Percentiles rank a stretch among this genome's conserved stretches.
These are phyloP conservation scores for Hortaea werneckii DNA, from an alignment of 2,329 filamentous ascomycete genomes.

Conservation along the genomic window DNA sequence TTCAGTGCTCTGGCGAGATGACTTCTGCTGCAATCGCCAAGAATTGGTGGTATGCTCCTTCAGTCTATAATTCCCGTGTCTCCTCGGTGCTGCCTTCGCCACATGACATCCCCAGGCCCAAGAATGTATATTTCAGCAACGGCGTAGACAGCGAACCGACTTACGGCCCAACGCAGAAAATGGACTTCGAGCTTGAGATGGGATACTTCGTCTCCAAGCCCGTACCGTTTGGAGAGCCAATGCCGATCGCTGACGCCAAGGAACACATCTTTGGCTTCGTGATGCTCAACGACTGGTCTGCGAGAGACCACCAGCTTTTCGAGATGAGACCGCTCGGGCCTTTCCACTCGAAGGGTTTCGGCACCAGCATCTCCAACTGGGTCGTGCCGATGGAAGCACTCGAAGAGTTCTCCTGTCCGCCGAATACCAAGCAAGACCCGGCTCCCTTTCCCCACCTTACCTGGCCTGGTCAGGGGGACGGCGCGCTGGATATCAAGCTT, in stretches of 20 bases:
- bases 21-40: slow-evolving; percentile 17
- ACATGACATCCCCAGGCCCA: slow-evolving; percentile 33
- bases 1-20: slow-evolving; percentile 35
- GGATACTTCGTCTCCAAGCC: slow-evolving; percentile 36
- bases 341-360: slow-evolving; percentile 51
- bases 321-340: slow-evolving; percentile 55
- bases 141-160: slow-evolving; percentile 26
- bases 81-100: slow-evolving; percentile 21
- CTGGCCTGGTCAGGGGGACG: slow-evolving; percentile 13
- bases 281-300: slow-evolving; percentile 53
- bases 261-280: slow-evolving; percentile 55
- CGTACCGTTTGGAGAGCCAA: slow-evolving; percentile 27
- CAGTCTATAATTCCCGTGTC: slow-evolving; percentile 34
- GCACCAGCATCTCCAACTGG: slow-evolving; percentile 53
- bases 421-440: slow-evolving; percentile 19
- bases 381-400: slow-evolving; percentile 51
- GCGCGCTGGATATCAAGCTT: slow-evolving; percentile 23
- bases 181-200: slow-evolving; percentile 44
- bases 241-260: slow-evolving; percentile 33
- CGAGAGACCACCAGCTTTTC: slow-evolving; percentile 47
- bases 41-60: slow-evolving; percentile 27
- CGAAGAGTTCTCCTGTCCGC: slow-evolving; percentile 23
- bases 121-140: slow-evolving; percentile 31
- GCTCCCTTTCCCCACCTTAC: slow-evolving; percentile 20
- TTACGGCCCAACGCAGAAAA: slow-evolving; percentile 29